A percentile compares a stretch with the other conserved stretches of the same genome.
Evolutionary conservation across 345 rosid species (phyloP).

Genomic region (Hirschfeldia incana): DNA sequence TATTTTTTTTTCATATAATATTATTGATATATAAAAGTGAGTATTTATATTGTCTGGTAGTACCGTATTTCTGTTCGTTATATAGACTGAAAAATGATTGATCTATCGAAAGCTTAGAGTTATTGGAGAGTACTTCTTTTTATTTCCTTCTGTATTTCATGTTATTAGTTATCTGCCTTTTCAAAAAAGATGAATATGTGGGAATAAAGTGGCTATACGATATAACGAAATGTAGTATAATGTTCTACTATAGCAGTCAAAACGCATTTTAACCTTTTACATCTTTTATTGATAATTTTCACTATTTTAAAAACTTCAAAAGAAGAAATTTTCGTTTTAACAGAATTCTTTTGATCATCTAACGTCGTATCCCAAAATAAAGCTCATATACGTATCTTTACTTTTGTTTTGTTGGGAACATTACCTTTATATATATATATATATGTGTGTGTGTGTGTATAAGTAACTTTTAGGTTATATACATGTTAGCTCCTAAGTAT

Average conservation of each 20-base stretch:
- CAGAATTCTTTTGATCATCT: slow-evolving; percentile 19
- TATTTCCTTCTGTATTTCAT: too few species aligned
- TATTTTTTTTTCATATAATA: too few species aligned
- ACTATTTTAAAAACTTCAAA: slow-evolving; percentile 29
- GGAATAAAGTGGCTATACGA: slow-evolving; percentile 27
- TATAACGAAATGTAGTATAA: slow-evolving; percentile 14
- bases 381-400: slow-evolving; percentile 34
- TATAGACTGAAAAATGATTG: too few species aligned
- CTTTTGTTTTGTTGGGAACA: slow-evolving; percentile 20
- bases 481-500: background rate
- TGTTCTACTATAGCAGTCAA: slow-evolving; percentile 44
- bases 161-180: too few species aligned
- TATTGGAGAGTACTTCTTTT: too few species aligned
- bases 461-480: background rate
- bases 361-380: slow-evolving; percentile 34
- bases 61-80: too few species aligned
- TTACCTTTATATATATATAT: background rate
- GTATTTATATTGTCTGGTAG: too few species aligned
- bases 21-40: too few species aligned
- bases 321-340: slow-evolving; percentile 21
- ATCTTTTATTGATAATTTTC: slow-evolving; percentile 32
- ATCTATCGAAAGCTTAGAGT: too few species aligned
- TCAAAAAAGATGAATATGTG: background rate
- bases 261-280: slow-evolving; percentile 31
- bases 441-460: background rate